Base-by-base conservation (phyloP, 2,329 filamentous ascomycete species). In the Diaporthe velutina region DNA sequence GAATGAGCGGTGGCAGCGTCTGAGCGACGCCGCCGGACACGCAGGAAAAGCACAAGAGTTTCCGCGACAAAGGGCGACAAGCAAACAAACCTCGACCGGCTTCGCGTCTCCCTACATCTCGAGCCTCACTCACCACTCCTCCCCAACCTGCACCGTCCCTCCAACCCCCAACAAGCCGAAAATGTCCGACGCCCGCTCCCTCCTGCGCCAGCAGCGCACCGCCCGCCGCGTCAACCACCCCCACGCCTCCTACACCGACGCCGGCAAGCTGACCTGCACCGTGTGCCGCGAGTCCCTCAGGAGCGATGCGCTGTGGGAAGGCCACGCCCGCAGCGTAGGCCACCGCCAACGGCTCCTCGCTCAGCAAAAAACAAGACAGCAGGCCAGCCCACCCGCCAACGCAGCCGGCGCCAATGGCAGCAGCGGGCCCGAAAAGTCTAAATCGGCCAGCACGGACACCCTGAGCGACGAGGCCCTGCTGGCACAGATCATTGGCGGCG, bases 161-260 rank as follows among this genome's bases (percentile, higher is more conserved):
- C 15, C 25, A 4, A 33, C 67, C 19, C 48, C n/a, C n/a, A n/a
- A n/a, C n/a, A n/a, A n/a, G n/a, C n/a, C 35, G 57, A 75, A 60
- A 77, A 96, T 97, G 94, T 88, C 94, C 78, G 94, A 97, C 83
- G 93, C 95, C 35, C 93, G 95, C 79, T 90, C 94, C 48, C 90
- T 98, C 66, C 89, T 97, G 74, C 93, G 94, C 79, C 93, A 92
- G 80, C 93, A 96, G 83, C 92, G 94, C 78, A 91, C 92, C 73
- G 90, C 93, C 76, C 92, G 95, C 74, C 91, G 93, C 77, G 92
- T 96, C 79, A 89, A 92, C 70, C 92, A 95, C 79, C 90, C 93
- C 5, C 87, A 93, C 79, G 92, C 93, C 55, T 86, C 88, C 71
- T 95, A 95, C 84, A 91, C 92, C 7, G 88, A 91, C 77, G 87